Base-by-base conservation (phyloP, 75 land plant genomes). In the Chamaecyparis obtusa region DNA sequence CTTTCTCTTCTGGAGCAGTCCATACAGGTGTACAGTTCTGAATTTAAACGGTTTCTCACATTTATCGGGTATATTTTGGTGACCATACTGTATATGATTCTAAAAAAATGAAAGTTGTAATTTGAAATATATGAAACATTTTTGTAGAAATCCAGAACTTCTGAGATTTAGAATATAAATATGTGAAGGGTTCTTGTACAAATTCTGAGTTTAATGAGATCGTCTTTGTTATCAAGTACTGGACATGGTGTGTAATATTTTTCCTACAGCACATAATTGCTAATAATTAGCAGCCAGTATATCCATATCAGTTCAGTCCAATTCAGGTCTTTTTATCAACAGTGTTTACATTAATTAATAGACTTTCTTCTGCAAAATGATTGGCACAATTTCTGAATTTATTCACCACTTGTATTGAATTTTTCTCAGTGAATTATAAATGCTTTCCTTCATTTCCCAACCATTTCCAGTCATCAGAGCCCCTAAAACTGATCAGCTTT, bases 11-110 rank as follows among this genome's bases (percentile, higher is more conserved):
- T 98, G 85, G 92, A 93, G 76, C 87, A 92, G 89, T 94, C 99
- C 17, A 89, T 92, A 75, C 87, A 89, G 80, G 87, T 89, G 41
- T 98, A 98, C 87, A 90, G 89, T n/a, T 85, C 94, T 48, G 99
- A 97, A 85, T 91, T 95, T 75, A 92, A 90, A n/a, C 91, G 94
- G 27, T 98, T 93, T 87, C 85, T 94, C 43, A 89, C 80, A 33
- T 98, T 98, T 89, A 88, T 98, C 9, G 88, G 96, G 99, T 98
- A 94, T 30, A 86, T 32, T 39, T 21, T 86, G 35, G 24, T 72
- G 15, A 30, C 76, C 76, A 74, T 2, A 14, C 37, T 74, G 36
- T 32, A 11, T 33, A 27, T 44, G 8, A 24, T 46, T 81, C 46
- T 78, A 1, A 41, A 77, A 17, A 78, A 27, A 85, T 60, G 69